Conservation (phyloP, 305 asterid species). For the Solanum hybrid region DNA sequence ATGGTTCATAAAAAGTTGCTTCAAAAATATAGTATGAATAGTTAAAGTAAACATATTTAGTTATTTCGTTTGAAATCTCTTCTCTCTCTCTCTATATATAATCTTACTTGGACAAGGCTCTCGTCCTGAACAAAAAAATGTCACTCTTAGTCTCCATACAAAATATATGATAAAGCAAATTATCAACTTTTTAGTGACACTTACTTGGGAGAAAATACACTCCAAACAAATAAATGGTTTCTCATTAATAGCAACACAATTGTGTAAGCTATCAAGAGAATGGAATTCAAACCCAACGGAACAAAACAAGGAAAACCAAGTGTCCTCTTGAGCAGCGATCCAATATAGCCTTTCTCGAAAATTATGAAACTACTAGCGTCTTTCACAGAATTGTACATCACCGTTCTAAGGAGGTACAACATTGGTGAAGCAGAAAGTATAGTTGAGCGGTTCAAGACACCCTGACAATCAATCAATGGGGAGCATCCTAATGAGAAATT, state of each 20-base stretch:
- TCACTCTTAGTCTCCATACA: neutral
- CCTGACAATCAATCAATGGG: slow-evolving; percentile 29
- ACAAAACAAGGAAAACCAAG: slow-evolving; percentile 63
- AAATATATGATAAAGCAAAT: neutral
- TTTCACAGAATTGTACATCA: slow-evolving; percentile 33
- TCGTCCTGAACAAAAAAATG: slow-evolving; percentile 24
- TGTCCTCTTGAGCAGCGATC: slow-evolving; percentile 35
- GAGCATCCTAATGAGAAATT: neutral
- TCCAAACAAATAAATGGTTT: slow-evolving; percentile 79
- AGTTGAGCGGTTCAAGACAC: slow-evolving; percentile 80
- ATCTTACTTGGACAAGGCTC: too few relatives aligned
- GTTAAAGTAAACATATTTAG: too few relatives aligned
- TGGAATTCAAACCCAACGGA: slow-evolving; percentile 62
- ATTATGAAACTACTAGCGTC: slow-evolving; percentile 14
- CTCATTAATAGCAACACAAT: slow-evolving; percentile 62
- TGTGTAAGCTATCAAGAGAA: slow-evolving; percentile 59
- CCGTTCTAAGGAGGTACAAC: slow-evolving; percentile 54
- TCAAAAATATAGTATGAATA: too few relatives aligned
- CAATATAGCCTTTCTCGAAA: slow-evolving; percentile 19
- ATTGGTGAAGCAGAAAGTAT: slow-evolving; percentile 76
- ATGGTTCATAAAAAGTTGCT: too few relatives aligned
- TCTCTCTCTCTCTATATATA: too few relatives aligned
- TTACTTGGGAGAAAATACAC: slow-evolving; percentile 94
- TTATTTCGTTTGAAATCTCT: too few relatives aligned
- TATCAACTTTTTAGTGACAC: slow-evolving; percentile 1